Evolutionary conservation across 495 filamentous ascomycete species (phyloP).

Genomic region (Penicillium fimorum): DNA sequence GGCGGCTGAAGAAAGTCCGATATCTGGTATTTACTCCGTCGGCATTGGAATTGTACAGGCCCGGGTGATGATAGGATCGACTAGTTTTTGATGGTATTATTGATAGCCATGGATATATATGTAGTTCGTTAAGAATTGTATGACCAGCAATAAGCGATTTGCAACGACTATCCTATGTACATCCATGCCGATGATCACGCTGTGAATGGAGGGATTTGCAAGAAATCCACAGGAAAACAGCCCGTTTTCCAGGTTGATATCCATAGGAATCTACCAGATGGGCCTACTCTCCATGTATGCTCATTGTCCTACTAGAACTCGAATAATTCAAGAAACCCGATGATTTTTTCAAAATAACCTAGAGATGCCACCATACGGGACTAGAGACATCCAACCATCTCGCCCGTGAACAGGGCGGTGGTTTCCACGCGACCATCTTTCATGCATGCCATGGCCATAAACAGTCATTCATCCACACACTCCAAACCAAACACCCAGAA

Average conservation of each 20-base stretch:
- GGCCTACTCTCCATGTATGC: neutral
- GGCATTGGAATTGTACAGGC: neutral
- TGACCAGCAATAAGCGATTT: neutral
- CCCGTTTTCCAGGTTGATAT: neutral
- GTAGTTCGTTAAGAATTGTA: neutral
- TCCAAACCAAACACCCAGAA: slow-evolving; percentile 40
- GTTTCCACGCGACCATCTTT: slow-evolving; percentile 43
- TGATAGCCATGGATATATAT: neutral
- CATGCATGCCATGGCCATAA: slow-evolving; percentile 51
- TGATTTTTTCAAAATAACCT: slow-evolving; percentile 45
- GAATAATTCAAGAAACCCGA: slow-evolving; percentile 34
- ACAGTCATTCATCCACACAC: slow-evolving; percentile 50
- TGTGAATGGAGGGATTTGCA: neutral
- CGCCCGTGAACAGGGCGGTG: slow-evolving; percentile 39
- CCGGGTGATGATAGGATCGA: neutral
- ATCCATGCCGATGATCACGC: neutral
- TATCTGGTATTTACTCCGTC: neutral
- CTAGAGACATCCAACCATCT: slow-evolving; percentile 47
- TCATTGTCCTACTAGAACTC: slow-evolving; percentile 11
- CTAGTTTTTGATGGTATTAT: neutral
- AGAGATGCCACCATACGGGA: slow-evolving; percentile 48
- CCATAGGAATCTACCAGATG: neutral
- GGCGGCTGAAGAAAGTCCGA: neutral
- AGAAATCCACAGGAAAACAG: neutral
- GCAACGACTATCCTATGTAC: neutral